A percentile compares a stretch with the other conserved stretches of the same genome.
phyloP scores from a whole-genome alignment of 805 yeast genomes.

The Wickerhamiella shivajii region DNA sequence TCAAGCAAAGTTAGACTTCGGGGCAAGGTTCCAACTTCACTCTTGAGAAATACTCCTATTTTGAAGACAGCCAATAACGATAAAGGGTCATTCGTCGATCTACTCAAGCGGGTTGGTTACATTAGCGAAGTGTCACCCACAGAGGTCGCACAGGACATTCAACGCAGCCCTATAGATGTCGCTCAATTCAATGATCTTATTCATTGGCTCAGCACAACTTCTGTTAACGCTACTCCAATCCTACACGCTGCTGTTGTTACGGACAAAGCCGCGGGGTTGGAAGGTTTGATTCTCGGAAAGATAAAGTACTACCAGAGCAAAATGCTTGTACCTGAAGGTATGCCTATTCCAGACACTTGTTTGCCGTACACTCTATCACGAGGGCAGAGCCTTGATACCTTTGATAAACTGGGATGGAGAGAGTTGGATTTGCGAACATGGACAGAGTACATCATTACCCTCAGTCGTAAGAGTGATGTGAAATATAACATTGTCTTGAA shows the following conservation, averaged over 20 bases:
- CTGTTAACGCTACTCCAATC: neutral
- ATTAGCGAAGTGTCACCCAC: constrained; percentile 16
- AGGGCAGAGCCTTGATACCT: constrained; percentile 11
- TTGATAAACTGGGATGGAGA: constrained; percentile 20
- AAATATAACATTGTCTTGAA: constrained; percentile 14
- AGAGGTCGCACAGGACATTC: constrained; percentile 19
- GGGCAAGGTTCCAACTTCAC: constrained; percentile 11
- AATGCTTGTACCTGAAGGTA: constrained; percentile 15
- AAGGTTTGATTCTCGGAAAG: constrained; percentile 12
- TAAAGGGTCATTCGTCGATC: constrained; percentile 17
- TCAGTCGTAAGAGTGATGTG: constrained; percentile 7
- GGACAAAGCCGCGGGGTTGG: neutral
- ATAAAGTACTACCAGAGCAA: constrained; percentile 19
- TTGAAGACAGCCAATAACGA: constrained; percentile 17
- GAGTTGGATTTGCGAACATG: constrained; percentile 17
- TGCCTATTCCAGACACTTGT: constrained; percentile 23
- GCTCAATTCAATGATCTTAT: constrained; percentile 16
- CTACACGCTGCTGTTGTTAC: constrained; percentile 5
- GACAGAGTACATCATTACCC: constrained; percentile 14
- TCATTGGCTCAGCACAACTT: constrained; percentile 20
- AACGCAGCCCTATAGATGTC: constrained; percentile 17
- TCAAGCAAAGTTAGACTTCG: constrained; percentile 21
- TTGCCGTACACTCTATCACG: constrained; percentile 19
- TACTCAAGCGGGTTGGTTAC: constrained; percentile 16
- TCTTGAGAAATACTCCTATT: constrained; percentile 19